Evolutionary conservation across 495 filamentous ascomycete genomes (phyloP).

Genomic region (Daldinia loculata): DNA sequence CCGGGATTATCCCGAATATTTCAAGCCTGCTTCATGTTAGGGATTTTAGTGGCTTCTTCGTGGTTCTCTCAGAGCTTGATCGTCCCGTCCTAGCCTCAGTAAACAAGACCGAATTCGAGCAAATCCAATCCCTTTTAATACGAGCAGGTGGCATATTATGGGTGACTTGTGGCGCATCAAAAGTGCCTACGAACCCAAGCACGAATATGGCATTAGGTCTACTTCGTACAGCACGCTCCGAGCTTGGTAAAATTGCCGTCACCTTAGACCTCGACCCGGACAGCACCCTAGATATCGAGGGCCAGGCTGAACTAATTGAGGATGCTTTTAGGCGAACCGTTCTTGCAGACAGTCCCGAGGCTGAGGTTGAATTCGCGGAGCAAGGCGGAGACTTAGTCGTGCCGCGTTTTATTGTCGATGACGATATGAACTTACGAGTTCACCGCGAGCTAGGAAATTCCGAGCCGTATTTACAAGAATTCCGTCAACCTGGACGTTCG

Average conservation of each 20-base stretch:
- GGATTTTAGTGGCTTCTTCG: constrained; percentile 43
- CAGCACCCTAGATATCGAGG: constrained; percentile 37
- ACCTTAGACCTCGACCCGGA: constrained; percentile 49
- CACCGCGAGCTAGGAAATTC: constrained; percentile 47
- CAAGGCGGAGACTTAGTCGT: constrained; percentile 47
- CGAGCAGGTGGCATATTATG: constrained; percentile 49
- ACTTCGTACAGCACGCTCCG: constrained; percentile 52
- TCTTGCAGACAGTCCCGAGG: constrained; percentile 28
- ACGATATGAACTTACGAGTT: constrained; percentile 50
- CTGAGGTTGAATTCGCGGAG: constrained; percentile 53
- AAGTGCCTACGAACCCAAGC: constrained; percentile 46
- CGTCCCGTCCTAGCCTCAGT: constrained; percentile 43
- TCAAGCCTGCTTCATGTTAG: constrained; percentile 42
- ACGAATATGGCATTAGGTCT: constrained; percentile 51
- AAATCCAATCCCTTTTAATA: constrained; percentile 52
- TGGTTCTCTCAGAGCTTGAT: constrained; percentile 47
- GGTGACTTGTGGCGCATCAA: constrained; percentile 54
- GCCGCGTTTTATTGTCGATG: constrained; percentile 51
- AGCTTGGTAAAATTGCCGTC: constrained; percentile 44
- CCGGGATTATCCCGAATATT: constrained; percentile 32
- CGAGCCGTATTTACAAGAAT: constrained; percentile 47
- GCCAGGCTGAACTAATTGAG: constrained; percentile 43
- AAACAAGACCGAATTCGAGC: constrained; percentile 39
- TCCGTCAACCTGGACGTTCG: constrained; percentile 42
- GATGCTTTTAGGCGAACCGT: constrained; percentile 45